These are phyloP conservation scores for Triglochin maritima DNA, from an alignment of 106 monocot species.

Conservation along the genomic window DNA sequence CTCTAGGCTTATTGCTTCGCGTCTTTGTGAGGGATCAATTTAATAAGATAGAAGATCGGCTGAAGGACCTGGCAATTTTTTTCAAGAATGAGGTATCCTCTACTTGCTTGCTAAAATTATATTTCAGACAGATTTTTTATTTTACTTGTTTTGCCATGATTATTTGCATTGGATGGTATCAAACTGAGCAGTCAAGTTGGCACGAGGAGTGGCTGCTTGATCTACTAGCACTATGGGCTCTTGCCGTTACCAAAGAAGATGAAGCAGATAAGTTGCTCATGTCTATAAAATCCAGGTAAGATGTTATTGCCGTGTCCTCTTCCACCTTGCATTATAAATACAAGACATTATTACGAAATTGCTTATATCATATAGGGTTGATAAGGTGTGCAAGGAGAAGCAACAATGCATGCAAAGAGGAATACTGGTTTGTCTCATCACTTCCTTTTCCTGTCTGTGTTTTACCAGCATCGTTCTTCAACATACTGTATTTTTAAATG, in stretches of 20 bases:
- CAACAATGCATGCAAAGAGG: constrained; percentile 48
- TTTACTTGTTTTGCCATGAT: not conserved
- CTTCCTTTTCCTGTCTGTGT: too few species aligned
- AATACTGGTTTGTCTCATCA: constrained; percentile 30
- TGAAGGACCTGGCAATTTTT: constrained; percentile 21
- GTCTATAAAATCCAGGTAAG: constrained; percentile 58
- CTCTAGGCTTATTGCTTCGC: constrained; percentile 63
- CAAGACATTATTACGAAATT: constrained; percentile 5
- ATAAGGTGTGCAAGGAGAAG: constrained; percentile 37
- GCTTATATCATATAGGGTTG: constrained; percentile 27
- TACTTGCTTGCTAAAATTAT: too few species aligned
- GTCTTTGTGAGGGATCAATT: constrained; percentile 35
- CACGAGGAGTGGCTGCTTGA: constrained; percentile 74
- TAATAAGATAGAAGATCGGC: constrained; percentile 22
- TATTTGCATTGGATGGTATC: not conserved
- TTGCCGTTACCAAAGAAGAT: constrained; percentile 30
- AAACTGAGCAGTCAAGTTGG: constrained; percentile 46
- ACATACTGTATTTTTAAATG: too few species aligned
- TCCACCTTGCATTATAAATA: constrained; percentile 3
- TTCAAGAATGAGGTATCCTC: constrained; percentile 43
- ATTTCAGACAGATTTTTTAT: not conserved
- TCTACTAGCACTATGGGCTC: constrained; percentile 64
- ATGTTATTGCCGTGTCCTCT: not conserved
- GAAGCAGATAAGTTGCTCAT: constrained; percentile 43
- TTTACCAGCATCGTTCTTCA: too few species aligned